phyloP scores from a whole-genome alignment of 768 basidiomycete species.

The Paxillus involutus region DNA sequence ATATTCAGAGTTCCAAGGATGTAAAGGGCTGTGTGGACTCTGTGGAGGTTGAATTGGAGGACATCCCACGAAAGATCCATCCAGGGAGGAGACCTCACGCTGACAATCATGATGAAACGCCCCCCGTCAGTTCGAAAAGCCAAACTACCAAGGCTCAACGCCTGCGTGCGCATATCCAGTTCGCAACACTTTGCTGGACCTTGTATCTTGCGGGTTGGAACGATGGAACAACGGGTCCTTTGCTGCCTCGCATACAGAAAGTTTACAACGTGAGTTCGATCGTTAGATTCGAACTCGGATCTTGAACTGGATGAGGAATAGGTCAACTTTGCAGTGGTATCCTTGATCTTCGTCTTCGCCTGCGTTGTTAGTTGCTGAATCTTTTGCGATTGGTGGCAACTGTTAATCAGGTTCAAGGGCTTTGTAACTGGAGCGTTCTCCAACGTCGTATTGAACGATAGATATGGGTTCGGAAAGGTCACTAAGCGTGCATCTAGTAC shows the following conservation, averaged over 20 bases:
- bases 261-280: slow-evolving; percentile 32
- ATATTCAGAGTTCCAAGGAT: background rate
- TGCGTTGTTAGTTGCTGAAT: slow-evolving; percentile 30
- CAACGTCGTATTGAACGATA: slow-evolving; percentile 28
- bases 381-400: background rate
- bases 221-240: slow-evolving; percentile 38
- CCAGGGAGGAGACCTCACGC: background rate
- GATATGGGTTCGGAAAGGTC: slow-evolving; percentile 37
- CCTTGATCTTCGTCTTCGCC: slow-evolving; percentile 43
- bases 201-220: slow-evolving; percentile 39
- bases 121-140: background rate
- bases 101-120: background rate
- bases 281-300: background rate
- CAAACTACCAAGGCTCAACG: slow-evolving; percentile 19
- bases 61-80: slow-evolving; percentile 1
- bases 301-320: slow-evolving; percentile 6
- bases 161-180: slow-evolving; percentile 28
- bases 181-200: slow-evolving; percentile 34
- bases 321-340: slow-evolving; percentile 41
- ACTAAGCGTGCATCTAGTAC: background rate
- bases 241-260: slow-evolving; percentile 37
- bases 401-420: slow-evolving; percentile 21
- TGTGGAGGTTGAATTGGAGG: slow-evolving; percentile 5
- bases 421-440: slow-evolving; percentile 32
- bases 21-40: background rate